Base-by-base conservation (phyloP, 768 basidiomycete species). In the Solioccasus polychromus region DNA sequence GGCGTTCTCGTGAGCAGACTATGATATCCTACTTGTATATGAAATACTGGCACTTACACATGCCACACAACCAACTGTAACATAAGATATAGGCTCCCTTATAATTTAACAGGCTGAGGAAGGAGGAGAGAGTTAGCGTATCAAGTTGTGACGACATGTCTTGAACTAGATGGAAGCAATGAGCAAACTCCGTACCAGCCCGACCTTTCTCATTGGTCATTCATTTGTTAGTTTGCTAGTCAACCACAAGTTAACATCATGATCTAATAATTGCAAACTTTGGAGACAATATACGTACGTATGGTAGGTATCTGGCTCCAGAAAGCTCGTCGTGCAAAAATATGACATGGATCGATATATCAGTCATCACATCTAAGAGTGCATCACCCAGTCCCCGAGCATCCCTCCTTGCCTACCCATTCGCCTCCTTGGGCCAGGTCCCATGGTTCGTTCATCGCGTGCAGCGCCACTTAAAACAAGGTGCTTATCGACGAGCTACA, bases 401-500 rank as follows among this genome's bases (percentile, higher is more conserved):
- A 53, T 71, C 62, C 56, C 71, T 64, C 76, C 73, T 47, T 58
- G 62, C 40, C 77, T 76, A 53, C 77, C 74, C 53, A 69, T 68
- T 51, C 80, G 67, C 58, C 82, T 76, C 57, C 83, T 67, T 29
- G 69, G 62, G 12, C 71, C 69, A 15, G 67, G 68, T n/a, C 72
- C 65, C 52, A 72, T 67, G 29, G 67, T 46, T 18, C 68, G 63
- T 43, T 82, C 75, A 29, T 85, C 82, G 31, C 79, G 76, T 9
- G 71, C 68, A 44, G 72, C 63, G 18, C 82, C 79, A 30, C 78
- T 71, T 24, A 89, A 58, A 18, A 87, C 62, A 30, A 76, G 53
- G 56, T 92, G 87, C 52, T 87, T 91, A 61, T 92, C 89, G 24
- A 92, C 88, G 45, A 92, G 74, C 89, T 78, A 44, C 9, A 22